These are phyloP conservation scores for Neotropicomus parvogracilis DNA, from an alignment of 1,284 basidiomycete species.

Conservation along the genomic window DNA sequence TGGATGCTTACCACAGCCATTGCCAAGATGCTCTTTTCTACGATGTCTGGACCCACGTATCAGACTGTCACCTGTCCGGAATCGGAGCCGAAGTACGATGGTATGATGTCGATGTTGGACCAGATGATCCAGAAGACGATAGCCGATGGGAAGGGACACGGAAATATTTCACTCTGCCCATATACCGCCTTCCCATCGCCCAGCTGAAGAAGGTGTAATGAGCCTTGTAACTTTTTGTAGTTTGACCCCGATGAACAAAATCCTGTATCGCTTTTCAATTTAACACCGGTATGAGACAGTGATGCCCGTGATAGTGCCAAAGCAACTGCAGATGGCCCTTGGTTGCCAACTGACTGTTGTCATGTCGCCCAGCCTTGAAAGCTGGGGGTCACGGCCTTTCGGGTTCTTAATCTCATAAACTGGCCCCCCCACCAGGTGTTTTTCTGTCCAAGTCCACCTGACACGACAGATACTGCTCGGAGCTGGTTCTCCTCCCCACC, in stretches of 20 bases:
- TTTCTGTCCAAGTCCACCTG: neutral
- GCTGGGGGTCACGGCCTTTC: neutral
- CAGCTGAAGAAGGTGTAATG: constrained; percentile 34
- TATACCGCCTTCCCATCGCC: constrained; percentile 63
- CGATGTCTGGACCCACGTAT: constrained; percentile 85
- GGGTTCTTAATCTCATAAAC: neutral
- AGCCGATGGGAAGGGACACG: constrained; percentile 68
- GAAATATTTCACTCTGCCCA: constrained; percentile 67
- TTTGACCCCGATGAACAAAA: too few species aligned
- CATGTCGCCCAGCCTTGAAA: constrained; percentile 11
- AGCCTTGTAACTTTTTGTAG: neutral
- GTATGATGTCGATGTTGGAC: constrained; percentile 66
- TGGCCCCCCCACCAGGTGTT: neutral
- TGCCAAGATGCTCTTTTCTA: constrained; percentile 79
- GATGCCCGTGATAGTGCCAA: too few species aligned
- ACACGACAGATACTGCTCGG: constrained; percentile 4
- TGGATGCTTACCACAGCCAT: constrained; percentile 6
- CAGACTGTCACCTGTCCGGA: constrained; percentile 83
- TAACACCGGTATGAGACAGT: too few species aligned
- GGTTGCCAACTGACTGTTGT: constrained; percentile 18
- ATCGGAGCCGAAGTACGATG: constrained; percentile 74
- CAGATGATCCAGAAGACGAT: constrained; percentile 36
- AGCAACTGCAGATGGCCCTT: too few species aligned
- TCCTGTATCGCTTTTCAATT: too few species aligned
- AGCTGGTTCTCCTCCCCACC: constrained; percentile 23